These are phyloP conservation scores for Globisporangium echinulatum DNA, from an alignment of 352 stramenopile species.

Conservation along the genomic window DNA sequence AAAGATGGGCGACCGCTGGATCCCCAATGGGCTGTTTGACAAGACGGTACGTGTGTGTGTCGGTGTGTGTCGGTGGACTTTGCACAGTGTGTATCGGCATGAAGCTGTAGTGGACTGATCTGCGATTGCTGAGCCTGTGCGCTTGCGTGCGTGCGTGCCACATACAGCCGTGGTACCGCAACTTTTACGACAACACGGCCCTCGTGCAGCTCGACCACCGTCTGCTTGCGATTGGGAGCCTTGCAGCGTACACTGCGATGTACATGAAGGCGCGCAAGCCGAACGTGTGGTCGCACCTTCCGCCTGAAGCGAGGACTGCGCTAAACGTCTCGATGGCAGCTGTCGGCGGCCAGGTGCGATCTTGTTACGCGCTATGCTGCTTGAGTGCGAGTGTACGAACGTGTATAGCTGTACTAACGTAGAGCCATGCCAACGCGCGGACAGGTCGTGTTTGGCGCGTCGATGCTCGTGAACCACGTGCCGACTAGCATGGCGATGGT, in stretches of 20 bases:
- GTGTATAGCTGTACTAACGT: not conserved
- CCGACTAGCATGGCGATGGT: constrained; percentile 89
- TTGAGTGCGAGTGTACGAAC: not conserved
- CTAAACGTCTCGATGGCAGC: constrained; percentile 52
- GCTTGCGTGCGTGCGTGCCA: not conserved
- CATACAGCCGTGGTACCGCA: constrained; percentile 70
- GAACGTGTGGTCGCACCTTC: constrained; percentile 63
- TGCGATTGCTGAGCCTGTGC: not conserved
- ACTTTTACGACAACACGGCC: constrained; percentile 95
- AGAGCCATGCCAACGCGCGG: not conserved
- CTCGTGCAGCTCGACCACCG: constrained; percentile 96
- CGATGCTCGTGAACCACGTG: constrained; percentile 94
- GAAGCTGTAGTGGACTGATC: not conserved
- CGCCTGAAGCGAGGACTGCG: constrained; percentile 45
- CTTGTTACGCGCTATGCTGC: not conserved
- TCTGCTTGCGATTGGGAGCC: constrained; percentile 86
- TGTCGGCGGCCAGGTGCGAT: constrained; percentile 31
- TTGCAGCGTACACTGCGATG: constrained; percentile 44
- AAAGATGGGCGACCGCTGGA: constrained; percentile 88
- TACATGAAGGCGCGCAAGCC: constrained; percentile 52
- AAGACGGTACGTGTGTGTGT: constrained; percentile 24
- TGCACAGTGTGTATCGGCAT: not conserved
- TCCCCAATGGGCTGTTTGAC: constrained; percentile 74
- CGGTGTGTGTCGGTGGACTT: not conserved
- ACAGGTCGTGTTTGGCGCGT: constrained; percentile 89